phyloP scores from a whole-genome alignment of 164 flowering plant species.

The Annona cherimola region DNA sequence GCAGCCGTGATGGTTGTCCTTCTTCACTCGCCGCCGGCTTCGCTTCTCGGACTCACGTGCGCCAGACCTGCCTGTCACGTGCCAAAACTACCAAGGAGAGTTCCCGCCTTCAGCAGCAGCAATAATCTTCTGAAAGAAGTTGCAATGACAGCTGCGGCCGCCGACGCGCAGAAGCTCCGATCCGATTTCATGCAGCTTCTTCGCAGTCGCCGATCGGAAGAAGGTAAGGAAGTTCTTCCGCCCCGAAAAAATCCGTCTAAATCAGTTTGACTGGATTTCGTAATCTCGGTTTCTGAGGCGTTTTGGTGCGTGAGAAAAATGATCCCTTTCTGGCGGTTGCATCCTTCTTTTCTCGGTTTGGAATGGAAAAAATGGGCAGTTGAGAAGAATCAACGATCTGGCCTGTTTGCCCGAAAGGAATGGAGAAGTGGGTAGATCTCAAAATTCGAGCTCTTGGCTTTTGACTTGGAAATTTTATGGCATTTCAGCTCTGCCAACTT shows the following conservation, averaged over 20 bases:
- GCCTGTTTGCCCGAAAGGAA: no score
- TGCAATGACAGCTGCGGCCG: conserved; percentile 3
- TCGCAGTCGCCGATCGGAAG: conserved; percentile 45
- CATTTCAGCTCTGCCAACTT: not conserved
- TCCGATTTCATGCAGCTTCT: conserved; percentile 45
- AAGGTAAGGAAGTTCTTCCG: conserved; percentile 26
- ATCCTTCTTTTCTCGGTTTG: no score
- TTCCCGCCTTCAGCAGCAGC: not conserved
- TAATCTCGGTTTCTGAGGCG: not conserved
- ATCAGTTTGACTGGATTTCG: not conserved
- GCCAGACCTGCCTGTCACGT: not conserved
- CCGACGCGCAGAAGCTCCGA: conserved; percentile 33
- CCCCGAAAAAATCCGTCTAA: not conserved
- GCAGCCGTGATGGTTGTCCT: no score
- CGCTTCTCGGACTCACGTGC: conserved; percentile 1
- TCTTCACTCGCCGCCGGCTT: not conserved
- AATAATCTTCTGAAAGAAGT: not conserved
- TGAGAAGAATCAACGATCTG: no score
- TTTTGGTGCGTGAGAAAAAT: not conserved
- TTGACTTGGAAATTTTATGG: not conserved
- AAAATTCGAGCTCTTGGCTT: not conserved
- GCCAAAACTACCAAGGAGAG: not conserved
- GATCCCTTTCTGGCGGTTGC: not conserved
- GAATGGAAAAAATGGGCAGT: no score
- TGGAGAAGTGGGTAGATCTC: not conserved